Percentiles rank a stretch among this genome's conserved stretches.
Conservation (phyloP, 768 basidiomycete genomes). For the Suillus brevipes region DNA sequence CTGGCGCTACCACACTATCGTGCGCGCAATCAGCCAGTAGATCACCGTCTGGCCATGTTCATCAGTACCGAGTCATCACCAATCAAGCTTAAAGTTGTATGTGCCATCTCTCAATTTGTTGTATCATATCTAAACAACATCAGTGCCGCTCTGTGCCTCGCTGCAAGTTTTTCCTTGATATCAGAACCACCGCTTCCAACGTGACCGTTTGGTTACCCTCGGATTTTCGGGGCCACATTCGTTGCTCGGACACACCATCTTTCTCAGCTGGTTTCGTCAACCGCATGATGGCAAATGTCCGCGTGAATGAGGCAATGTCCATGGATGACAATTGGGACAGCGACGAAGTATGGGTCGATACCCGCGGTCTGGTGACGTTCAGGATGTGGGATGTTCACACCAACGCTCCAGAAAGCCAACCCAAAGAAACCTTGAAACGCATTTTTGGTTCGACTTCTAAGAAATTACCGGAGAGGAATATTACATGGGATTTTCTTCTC, state of each 20-base stretch:
- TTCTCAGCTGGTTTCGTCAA: conserved; percentile 78
- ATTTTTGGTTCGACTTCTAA: conserved; percentile 56
- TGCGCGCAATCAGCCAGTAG: conserved; percentile 68
- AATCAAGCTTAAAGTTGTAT: conserved; percentile 72
- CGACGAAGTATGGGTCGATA: conserved; percentile 65
- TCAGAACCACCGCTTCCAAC: conserved; percentile 64
- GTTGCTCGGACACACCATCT: conserved; percentile 47
- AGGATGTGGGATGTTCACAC: conserved; percentile 80
- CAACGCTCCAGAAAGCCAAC: conserved; percentile 59
- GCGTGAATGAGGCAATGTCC: conserved; percentile 42
- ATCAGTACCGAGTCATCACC: conserved; percentile 51
- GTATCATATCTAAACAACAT: conserved; percentile 16
- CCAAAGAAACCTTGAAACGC: conserved; percentile 63
- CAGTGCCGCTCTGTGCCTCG: conserved; percentile 60
- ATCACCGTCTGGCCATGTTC: conserved; percentile 73
- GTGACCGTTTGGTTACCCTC: conserved; percentile 79
- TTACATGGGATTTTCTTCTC: conserved; percentile 81
- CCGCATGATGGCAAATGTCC: conserved; percentile 56
- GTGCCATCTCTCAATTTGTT: conserved; percentile 29
- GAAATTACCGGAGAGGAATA: conserved; percentile 51
- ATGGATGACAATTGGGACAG: conserved; percentile 36
- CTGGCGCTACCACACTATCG: conserved; percentile 79
- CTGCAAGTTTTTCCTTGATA: conserved; percentile 61
- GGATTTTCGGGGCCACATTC: conserved; percentile 73
- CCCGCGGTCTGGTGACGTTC: conserved; percentile 62